Percentiles rank a stretch among this genome's conserved stretches.
These are phyloP conservation scores for Lecanicillium sp. DNA, from an alignment of 2,329 filamentous ascomycete genomes.

Conservation along the genomic window DNA sequence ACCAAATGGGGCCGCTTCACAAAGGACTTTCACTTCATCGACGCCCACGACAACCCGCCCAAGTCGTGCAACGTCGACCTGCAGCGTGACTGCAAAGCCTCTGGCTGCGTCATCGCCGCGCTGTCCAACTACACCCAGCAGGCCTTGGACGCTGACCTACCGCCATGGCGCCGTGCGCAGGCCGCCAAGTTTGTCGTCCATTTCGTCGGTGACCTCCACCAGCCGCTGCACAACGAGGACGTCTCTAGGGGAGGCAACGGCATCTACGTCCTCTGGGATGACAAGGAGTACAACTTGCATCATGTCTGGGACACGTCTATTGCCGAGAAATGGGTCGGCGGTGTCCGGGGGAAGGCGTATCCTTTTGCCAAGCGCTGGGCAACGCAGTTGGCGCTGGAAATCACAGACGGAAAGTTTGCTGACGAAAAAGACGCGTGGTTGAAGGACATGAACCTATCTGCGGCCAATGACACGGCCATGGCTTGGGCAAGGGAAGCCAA, in stretches of 20 bases:
- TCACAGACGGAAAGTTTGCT: conserved; percentile 47
- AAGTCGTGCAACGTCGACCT: conserved; percentile 47
- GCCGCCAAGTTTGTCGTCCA: conserved; percentile 60
- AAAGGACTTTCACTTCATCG: conserved; percentile 60
- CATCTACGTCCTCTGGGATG: conserved; percentile 55
- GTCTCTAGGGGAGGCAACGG: conserved; percentile 59
- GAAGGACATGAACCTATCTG: conserved; percentile 43
- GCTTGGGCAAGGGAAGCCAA: conserved; percentile 58
- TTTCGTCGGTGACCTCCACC: conserved; percentile 63
- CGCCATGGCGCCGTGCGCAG: conserved; percentile 39
- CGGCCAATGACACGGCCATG: conserved; percentile 48
- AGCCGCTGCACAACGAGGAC: conserved; percentile 59
- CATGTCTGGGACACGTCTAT: conserved; percentile 68
- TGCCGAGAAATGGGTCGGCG: conserved; percentile 54
- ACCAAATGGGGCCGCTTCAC: conserved; percentile 54
- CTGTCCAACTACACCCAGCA: conserved; percentile 53
- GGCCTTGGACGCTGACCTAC: conserved; percentile 37
- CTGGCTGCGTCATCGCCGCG: conserved; percentile 54
- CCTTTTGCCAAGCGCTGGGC: conserved; percentile 47
- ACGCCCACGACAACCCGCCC: conserved; percentile 56
- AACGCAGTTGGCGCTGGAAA: conserved; percentile 42
- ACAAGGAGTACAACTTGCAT: conserved; percentile 54
- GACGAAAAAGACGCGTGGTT: conserved; percentile 45
- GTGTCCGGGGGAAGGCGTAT: conserved; percentile 39
- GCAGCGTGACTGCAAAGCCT: conserved; percentile 51